Conservation (phyloP, 2,329 filamentous ascomycete species). For the Penicillium janthinellum region DNA sequence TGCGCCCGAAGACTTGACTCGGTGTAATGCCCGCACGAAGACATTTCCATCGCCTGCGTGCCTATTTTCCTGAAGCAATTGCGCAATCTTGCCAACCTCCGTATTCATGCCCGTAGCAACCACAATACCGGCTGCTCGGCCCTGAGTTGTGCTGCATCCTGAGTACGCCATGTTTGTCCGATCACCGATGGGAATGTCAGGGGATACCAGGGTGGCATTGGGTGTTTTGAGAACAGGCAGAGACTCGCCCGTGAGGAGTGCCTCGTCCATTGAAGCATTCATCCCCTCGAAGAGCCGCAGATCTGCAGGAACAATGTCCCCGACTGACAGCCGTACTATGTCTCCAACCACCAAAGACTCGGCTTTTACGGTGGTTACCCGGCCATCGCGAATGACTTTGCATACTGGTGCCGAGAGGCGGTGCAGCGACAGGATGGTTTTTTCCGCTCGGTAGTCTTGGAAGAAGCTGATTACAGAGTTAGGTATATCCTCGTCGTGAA, state of each 20-base stretch:
- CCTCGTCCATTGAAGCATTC: constrained; percentile 73
- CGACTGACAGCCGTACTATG: constrained; percentile 54
- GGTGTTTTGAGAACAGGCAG: constrained; percentile 59
- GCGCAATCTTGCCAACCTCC: constrained; percentile 63
- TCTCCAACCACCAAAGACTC: constrained; percentile 63
- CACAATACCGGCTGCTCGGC: constrained; percentile 60
- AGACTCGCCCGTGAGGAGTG: constrained; percentile 63
- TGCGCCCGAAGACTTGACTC: constrained; percentile 50
- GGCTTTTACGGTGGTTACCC: constrained; percentile 54
- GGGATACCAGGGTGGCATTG: constrained; percentile 28
- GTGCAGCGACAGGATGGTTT: constrained; percentile 60
- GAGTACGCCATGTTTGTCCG: constrained; percentile 64
- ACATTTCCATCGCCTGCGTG: constrained; percentile 12
- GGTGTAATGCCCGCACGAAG: constrained; percentile 36
- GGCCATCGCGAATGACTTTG: constrained; percentile 59
- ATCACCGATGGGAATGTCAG: constrained; percentile 53
- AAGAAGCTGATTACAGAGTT: constrained; percentile 45
- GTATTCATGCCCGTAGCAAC: constrained; percentile 63
- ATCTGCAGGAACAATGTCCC: constrained; percentile 63
- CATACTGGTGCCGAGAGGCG: constrained; percentile 59
- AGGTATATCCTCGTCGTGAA: background rate
- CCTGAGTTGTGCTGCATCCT: constrained; percentile 62
- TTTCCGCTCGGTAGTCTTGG: constrained; percentile 62
- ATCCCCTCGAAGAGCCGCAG: constrained; percentile 59
- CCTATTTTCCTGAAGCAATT: constrained; percentile 57